Conservation (phyloP, 75 land plant genomes). For the Pinus tabuliformis region DNA sequence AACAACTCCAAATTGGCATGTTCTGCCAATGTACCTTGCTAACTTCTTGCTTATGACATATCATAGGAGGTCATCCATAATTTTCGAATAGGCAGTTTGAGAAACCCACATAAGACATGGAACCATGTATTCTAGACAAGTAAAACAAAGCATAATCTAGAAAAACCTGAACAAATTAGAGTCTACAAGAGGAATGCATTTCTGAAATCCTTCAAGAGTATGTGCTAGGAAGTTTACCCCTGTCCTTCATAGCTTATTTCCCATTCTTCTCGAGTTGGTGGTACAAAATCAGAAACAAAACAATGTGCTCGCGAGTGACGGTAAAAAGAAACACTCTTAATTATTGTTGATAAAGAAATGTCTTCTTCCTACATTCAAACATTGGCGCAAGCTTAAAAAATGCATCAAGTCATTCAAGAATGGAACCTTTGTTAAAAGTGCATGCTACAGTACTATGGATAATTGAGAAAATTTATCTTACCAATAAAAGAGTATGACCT, state of each 20-base stretch:
- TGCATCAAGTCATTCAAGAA: background rate
- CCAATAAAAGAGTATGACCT: slow-evolving; percentile 91
- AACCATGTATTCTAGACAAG: background rate
- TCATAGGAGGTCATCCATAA: background rate
- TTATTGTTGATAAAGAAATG: slow-evolving; percentile 54
- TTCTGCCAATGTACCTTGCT: background rate
- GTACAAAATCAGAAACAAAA: slow-evolving; percentile 58
- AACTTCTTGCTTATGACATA: background rate
- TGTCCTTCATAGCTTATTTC: slow-evolving; percentile 19
- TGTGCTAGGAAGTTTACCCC: slow-evolving; percentile 12
- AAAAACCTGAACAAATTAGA: background rate
- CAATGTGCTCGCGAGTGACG: slow-evolving; percentile 58
- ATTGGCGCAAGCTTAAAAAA: background rate
- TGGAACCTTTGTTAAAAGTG: background rate
- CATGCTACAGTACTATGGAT: background rate
- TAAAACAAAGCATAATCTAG: background rate
- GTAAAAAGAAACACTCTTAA: slow-evolving; percentile 56
- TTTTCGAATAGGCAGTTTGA: background rate
- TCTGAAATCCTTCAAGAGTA: background rate
- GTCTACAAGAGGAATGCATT: background rate
- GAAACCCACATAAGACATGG: background rate
- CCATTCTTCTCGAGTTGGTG: slow-evolving; percentile 58
- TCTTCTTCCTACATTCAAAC: slow-evolving; percentile 64
- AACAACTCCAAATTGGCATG: background rate
- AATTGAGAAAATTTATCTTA: slow-evolving; percentile 18